Conservation (phyloP, 1,284 basidiomycete species). For the Fomitopsis pinicola region DNA sequence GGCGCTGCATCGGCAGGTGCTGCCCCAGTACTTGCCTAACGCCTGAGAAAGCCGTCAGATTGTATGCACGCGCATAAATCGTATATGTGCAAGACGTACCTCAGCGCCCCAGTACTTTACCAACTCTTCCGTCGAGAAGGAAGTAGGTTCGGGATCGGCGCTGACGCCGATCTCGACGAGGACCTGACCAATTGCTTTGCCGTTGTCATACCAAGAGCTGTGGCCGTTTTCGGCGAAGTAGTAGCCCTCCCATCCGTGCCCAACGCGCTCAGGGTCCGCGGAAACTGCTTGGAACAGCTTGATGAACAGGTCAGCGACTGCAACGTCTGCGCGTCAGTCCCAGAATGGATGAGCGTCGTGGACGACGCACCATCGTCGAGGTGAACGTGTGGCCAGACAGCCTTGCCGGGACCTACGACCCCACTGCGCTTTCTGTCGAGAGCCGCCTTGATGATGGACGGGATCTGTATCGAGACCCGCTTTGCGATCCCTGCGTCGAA, state of each 20-base stretch:
- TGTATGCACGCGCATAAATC: no score
- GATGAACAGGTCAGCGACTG: slow-evolving; percentile 20
- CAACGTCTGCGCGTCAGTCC: no score
- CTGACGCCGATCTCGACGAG: slow-evolving; percentile 26
- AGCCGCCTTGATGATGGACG: slow-evolving; percentile 32
- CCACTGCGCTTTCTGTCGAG: slow-evolving; percentile 26
- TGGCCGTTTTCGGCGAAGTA: slow-evolving; percentile 46
- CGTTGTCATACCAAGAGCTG: slow-evolving; percentile 31
- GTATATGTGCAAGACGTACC: not conserved
- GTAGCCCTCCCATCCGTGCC: slow-evolving; percentile 40
- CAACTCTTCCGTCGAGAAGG: slow-evolving; percentile 29
- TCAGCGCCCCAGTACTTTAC: slow-evolving; percentile 15
- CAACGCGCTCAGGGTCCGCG: slow-evolving; percentile 8
- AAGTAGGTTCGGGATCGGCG: slow-evolving; percentile 21
- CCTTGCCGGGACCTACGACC: slow-evolving; percentile 29
- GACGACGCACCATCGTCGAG: slow-evolving; percentile 36
- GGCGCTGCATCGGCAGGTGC: slow-evolving; percentile 38
- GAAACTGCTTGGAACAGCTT: slow-evolving; percentile 15
- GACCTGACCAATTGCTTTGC: slow-evolving; percentile 31
- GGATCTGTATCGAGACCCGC: slow-evolving; percentile 41
- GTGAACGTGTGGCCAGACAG: slow-evolving; percentile 41
- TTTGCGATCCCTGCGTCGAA: slow-evolving; percentile 44
- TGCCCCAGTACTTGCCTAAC: no score
- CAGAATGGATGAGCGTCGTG: not conserved
- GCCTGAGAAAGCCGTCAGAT: no score